Percentiles rank a stretch among this genome's conserved stretches.
These are phyloP conservation scores for Suillus subluteus DNA, from an alignment of 768 basidiomycete species.

Conservation along the genomic window DNA sequence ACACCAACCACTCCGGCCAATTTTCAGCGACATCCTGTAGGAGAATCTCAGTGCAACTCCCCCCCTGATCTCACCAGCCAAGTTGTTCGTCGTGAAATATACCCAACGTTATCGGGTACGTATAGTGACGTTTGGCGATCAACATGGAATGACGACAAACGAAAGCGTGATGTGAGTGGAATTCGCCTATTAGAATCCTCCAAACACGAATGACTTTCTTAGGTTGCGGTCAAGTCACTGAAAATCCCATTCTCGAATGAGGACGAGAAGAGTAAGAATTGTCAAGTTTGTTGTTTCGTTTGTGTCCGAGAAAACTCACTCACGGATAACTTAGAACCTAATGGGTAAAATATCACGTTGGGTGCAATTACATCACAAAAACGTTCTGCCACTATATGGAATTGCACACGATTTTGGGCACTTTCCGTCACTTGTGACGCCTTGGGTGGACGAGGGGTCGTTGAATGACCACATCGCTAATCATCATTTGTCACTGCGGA, in stretches of 20 bases:
- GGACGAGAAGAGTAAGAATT: not conserved
- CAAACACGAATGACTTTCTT: not conserved
- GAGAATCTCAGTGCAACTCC: not conserved
- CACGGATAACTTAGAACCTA: not conserved
- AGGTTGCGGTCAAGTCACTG: constrained; percentile 5
- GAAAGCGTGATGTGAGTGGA: not conserved
- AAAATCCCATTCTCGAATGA: constrained; percentile 2
- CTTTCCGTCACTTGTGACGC: constrained; percentile 27
- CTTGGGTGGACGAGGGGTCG: constrained; percentile 29
- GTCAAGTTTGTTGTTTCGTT: not conserved
- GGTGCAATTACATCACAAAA: constrained; percentile 15
- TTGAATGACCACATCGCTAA: constrained; percentile 22
- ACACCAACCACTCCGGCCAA: not conserved
- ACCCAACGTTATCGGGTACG: constrained; percentile 1
- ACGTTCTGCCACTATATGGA: constrained; percentile 26
- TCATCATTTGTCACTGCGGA: constrained; percentile 8
- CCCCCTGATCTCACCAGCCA: not conserved
- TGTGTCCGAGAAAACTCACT: not conserved
- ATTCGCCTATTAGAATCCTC: not conserved
- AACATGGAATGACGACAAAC: not conserved
- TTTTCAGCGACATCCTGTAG: not conserved
- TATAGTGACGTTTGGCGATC: constrained; percentile 1
- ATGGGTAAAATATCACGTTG: constrained; percentile 5
- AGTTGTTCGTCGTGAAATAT: not conserved
- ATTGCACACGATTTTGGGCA: constrained; percentile 22